These are phyloP conservation scores for Vitis hybrid DNA, from an alignment of 177 flowering plant genomes.

Conservation along the genomic window DNA sequence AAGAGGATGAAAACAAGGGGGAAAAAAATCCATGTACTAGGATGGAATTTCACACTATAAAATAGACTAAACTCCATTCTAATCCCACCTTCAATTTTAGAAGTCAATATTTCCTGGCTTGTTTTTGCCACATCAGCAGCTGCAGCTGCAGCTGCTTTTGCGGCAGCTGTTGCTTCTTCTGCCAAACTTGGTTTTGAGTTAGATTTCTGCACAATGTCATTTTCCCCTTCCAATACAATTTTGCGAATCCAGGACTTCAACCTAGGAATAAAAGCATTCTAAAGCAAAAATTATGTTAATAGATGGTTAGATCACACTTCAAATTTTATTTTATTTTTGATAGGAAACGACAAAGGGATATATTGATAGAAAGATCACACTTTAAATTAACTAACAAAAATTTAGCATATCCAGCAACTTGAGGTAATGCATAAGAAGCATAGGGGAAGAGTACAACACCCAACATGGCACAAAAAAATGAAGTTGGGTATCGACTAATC, in stretches of 20 bases:
- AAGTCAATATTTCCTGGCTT: constrained; percentile 76
- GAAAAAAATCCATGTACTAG: neutral
- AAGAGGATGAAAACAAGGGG: neutral
- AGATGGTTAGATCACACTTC: neutral
- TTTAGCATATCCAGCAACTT: neutral
- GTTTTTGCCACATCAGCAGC: constrained; percentile 90
- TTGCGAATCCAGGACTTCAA: constrained; percentile 93
- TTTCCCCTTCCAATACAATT: constrained; percentile 70
- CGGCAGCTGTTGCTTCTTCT: constrained; percentile 91
- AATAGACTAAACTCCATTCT: neutral
- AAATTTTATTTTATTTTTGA: neutral
- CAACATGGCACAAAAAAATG: neutral
- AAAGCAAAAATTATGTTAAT: constrained; percentile 22
- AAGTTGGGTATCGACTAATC: neutral
- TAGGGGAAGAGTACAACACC: neutral
- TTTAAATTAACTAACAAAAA: neutral
- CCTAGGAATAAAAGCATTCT: constrained; percentile 79
- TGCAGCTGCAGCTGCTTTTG: constrained; percentile 92
- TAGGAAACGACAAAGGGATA: no score
- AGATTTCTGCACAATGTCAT: constrained; percentile 38
- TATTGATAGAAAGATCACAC: neutral
- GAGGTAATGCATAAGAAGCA: neutral
- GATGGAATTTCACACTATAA: neutral
- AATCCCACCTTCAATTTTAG: constrained; percentile 66
- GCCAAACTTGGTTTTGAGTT: constrained; percentile 57